A percentile compares a stretch with the other conserved stretches of the same genome.
phyloP scores from a whole-genome alignment of 306 rosid species.

The Castanea sativa region DNA sequence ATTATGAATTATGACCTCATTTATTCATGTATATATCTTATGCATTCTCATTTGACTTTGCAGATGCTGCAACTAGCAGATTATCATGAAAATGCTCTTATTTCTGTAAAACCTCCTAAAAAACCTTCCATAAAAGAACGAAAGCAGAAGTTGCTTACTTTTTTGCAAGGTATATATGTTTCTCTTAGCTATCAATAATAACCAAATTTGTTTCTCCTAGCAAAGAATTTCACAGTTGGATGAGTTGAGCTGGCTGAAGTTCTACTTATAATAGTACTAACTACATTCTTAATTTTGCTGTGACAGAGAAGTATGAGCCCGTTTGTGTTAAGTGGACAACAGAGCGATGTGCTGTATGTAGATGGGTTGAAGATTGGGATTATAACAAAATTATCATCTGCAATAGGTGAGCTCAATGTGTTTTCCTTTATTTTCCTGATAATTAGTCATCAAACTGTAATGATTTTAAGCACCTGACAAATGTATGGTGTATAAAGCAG shows the following conservation, averaged over 20 bases:
- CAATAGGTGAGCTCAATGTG: slow-evolving; percentile 60
- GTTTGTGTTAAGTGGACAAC: slow-evolving; percentile 96
- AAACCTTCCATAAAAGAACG: slow-evolving; percentile 84
- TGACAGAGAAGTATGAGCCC: slow-evolving; percentile 92
- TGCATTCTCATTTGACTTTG: slow-evolving; percentile 31
- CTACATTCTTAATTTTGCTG: slow-evolving; percentile 19
- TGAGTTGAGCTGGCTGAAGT: slow-evolving; percentile 19
- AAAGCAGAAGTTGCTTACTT: slow-evolving; percentile 81
- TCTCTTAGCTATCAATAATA: neutral
- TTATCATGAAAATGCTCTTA: slow-evolving; percentile 69
- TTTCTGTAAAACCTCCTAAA: slow-evolving; percentile 71
- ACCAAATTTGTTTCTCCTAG: neutral
- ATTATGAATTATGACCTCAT: neutral
- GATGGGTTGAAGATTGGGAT: slow-evolving; percentile 99
- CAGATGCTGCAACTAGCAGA: slow-evolving; percentile 99
- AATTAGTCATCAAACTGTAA: neutral
- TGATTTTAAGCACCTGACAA: neutral
- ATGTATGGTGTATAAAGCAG: neutral
- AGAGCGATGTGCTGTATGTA: slow-evolving; percentile 99
- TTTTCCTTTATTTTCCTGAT: slow-evolving; percentile 6
- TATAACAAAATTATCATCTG: slow-evolving; percentile 97
- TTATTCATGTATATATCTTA: slow-evolving; percentile 2
- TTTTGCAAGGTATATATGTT: slow-evolving; percentile 72
- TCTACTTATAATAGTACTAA: slow-evolving; percentile 17
- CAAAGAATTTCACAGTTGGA: slow-evolving; percentile 14